Conservation (phyloP, 2,329 filamentous ascomycete species). For the Ilyonectria mors-panacis region DNA sequence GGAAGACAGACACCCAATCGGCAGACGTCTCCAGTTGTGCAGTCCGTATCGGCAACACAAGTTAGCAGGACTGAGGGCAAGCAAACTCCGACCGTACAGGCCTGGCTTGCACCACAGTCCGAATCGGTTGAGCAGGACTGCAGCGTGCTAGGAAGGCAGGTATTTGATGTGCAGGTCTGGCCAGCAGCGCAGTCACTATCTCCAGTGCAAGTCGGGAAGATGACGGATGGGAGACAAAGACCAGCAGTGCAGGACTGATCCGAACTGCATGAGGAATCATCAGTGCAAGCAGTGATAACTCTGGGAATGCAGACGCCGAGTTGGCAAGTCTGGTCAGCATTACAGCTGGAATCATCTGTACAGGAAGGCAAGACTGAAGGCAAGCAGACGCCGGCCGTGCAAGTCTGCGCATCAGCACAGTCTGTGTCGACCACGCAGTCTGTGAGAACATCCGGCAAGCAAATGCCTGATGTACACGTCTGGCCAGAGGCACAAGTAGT, state of each 20-base stretch:
- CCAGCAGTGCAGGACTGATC: constrained; percentile 6
- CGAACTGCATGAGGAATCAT: neutral
- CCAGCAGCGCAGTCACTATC: neutral
- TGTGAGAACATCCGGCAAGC: constrained; percentile 1
- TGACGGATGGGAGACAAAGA: neutral
- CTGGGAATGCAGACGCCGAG: constrained; percentile 19
- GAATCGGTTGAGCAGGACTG: neutral
- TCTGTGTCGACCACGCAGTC: neutral
- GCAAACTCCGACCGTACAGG: constrained; percentile 11
- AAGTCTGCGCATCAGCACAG: constrained; percentile 1
- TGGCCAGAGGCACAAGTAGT: neutral
- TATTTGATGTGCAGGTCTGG: constrained; percentile 1
- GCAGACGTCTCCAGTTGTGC: constrained; percentile 5
- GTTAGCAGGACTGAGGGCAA: constrained; percentile 2
- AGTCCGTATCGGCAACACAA: constrained; percentile 4
- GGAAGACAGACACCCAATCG: constrained; percentile 17
- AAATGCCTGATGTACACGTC: constrained; percentile 3
- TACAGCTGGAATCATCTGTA: neutral
- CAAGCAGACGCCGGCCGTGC: constrained; percentile 10
- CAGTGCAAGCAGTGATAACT: neutral
- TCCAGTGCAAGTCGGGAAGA: neutral
- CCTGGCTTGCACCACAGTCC: neutral
- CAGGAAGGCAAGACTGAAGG: neutral
- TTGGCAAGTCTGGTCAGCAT: constrained; percentile 5
- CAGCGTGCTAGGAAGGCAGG: constrained; percentile 11